A percentile compares a stretch with the other conserved stretches of the same genome.
phyloP scores from a whole-genome alignment of 2,329 filamentous ascomycete species.

The Orbilia quercus region DNA sequence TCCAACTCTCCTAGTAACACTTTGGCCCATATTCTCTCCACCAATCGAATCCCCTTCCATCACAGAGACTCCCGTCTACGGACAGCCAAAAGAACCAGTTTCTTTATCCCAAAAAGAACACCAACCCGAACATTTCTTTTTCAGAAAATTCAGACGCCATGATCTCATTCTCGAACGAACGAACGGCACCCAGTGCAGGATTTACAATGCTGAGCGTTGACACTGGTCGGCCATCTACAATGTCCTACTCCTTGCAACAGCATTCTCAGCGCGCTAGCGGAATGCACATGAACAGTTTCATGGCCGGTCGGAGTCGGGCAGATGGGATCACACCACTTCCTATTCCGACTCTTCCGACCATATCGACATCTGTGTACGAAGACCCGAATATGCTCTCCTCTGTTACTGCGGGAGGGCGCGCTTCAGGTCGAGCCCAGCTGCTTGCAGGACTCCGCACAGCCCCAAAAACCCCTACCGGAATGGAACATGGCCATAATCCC shows the following conservation, averaged over 20 bases:
- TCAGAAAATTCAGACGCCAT: background rate
- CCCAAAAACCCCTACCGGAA: slow-evolving; percentile 77
- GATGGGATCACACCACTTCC: slow-evolving; percentile 28
- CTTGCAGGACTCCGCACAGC: slow-evolving; percentile 92
- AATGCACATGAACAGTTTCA: slow-evolving; percentile 37
- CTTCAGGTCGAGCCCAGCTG: slow-evolving; percentile 77
- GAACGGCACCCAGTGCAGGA: slow-evolving; percentile 28
- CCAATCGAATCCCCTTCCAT: too few relatives aligned
- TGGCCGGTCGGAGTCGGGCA: slow-evolving; percentile 25
- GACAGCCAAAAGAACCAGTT: too few relatives aligned
- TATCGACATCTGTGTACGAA: slow-evolving; percentile 49
- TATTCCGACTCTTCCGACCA: slow-evolving; percentile 41
- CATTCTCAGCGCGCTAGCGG: slow-evolving; percentile 28
- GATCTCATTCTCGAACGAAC: background rate
- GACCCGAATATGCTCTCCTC: slow-evolving; percentile 28
- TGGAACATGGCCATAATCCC: slow-evolving; percentile 63
- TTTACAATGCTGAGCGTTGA: slow-evolving; percentile 56
- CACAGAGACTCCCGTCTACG: too few relatives aligned
- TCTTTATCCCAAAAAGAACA: too few relatives aligned
- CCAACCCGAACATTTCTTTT: too few relatives aligned
- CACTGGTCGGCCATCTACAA: slow-evolving; percentile 48
- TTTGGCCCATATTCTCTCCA: background rate
- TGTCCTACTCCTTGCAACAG: slow-evolving; percentile 45
- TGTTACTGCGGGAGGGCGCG: slow-evolving; percentile 7
- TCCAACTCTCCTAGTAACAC: too few relatives aligned